Percentiles rank a stretch among this genome's conserved stretches.
Evolutionary conservation across 257 asterid genomes (phyloP).

Genomic region (Nicotiana attenuata): DNA sequence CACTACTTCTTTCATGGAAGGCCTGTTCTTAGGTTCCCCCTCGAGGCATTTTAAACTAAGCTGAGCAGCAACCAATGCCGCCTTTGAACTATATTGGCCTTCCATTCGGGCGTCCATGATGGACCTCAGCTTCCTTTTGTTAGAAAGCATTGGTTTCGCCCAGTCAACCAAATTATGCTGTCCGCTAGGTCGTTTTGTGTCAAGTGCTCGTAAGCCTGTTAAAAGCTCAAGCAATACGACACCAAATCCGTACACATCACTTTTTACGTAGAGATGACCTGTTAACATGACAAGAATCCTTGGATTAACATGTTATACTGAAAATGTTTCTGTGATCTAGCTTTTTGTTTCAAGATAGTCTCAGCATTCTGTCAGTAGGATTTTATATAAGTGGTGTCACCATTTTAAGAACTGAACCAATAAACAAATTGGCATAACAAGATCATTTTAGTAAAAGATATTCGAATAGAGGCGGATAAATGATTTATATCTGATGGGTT

Average conservation of each 20-base stretch:
- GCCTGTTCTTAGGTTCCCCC: conserved; percentile 34
- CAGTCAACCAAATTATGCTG: conserved; percentile 35
- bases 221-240: conserved; percentile 41
- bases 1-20: conserved; percentile 41
- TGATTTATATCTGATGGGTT: too few species aligned
- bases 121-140: conserved; percentile 27
- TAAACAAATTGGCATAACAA: too few species aligned
- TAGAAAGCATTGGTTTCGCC: conserved; percentile 23
- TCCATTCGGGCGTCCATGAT: conserved; percentile 40
- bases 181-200: conserved; percentile 26
- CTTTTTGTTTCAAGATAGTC: neutral
- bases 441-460: too few species aligned
- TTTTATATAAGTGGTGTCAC: too few species aligned
- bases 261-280: conserved; percentile 45
- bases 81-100: conserved; percentile 34
- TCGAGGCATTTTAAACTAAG: conserved; percentile 38
- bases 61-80: conserved; percentile 27
- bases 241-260: conserved; percentile 48
- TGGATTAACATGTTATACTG: neutral
- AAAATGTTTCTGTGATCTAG: neutral
- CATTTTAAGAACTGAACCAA: too few species aligned
- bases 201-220: conserved; percentile 40
- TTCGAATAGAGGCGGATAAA: too few species aligned
- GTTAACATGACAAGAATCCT: conserved; percentile 6
- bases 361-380: neutral